Evolutionary conservation across 2,329 filamentous ascomycete species (phyloP).

Genomic region (Aspergillus pseudoterreus): DNA sequence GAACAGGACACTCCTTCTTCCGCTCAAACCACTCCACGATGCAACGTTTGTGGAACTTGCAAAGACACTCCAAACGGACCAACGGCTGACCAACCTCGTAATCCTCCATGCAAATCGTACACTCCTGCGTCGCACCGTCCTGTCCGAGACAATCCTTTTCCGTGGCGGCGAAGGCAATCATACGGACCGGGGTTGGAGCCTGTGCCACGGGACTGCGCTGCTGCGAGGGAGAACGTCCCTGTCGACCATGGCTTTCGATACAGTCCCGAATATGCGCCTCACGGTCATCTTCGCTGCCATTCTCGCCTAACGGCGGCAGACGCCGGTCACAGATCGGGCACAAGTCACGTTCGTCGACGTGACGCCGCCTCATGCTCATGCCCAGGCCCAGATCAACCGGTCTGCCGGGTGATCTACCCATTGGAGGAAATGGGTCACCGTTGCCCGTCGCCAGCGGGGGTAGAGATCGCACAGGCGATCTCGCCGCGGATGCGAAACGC

Average conservation of each 20-base stretch:
- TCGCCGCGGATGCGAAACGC: constrained; percentile 2
- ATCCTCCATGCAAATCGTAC: constrained; percentile 63
- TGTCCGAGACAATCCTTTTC: constrained; percentile 60
- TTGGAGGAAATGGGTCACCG: neutral
- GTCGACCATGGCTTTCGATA: constrained; percentile 35
- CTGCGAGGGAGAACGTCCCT: constrained; percentile 14
- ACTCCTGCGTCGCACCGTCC: constrained; percentile 54
- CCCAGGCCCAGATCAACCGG: too few species aligned
- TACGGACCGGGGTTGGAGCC: constrained; percentile 27
- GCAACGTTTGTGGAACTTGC: constrained; percentile 61
- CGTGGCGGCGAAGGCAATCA: constrained; percentile 52
- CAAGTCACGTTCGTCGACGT: constrained; percentile 41
- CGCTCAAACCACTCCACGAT: constrained; percentile 60
- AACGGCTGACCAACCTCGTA: constrained; percentile 58
- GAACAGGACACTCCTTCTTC: constrained; percentile 59
- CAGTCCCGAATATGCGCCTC: constrained; percentile 46
- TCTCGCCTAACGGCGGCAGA: constrained; percentile 36
- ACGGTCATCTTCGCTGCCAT: constrained; percentile 38
- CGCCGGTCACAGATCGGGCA: constrained; percentile 44
- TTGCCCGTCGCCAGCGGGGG: constrained; percentile 2
- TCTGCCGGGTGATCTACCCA: too few species aligned
- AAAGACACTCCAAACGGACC: constrained; percentile 59
- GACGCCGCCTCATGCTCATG: constrained; percentile 9
- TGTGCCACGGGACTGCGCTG: constrained; percentile 17
- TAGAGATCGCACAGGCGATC: constrained; percentile 8